phyloP scores from a whole-genome alignment of 371 early-diverging fungal genomes.

The Actinomortierella wolfii region DNA sequence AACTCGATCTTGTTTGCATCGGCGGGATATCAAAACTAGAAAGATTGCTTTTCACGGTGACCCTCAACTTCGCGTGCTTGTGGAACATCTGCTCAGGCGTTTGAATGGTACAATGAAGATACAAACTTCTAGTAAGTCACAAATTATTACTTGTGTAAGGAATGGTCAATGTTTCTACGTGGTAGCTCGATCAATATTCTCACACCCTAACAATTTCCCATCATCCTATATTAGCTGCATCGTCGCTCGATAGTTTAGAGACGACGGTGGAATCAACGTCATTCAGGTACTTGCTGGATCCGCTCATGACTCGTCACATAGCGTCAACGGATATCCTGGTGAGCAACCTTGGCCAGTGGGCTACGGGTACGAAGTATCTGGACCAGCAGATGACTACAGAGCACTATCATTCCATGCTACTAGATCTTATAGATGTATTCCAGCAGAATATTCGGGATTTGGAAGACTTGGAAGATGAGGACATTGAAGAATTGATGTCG shows the following conservation, averaged over 20 bases:
- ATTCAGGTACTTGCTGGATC: conserved; percentile 19
- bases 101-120: conserved; percentile 11
- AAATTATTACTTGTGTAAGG: background rate
- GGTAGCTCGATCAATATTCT: too few species aligned
- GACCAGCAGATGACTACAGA: conserved; percentile 23
- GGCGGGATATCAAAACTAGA: background rate
- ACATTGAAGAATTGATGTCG: conserved; percentile 1
- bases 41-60: conserved; percentile 34
- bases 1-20: conserved; percentile 12
- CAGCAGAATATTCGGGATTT: conserved; percentile 25
- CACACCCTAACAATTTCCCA: too few species aligned
- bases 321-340: conserved; percentile 20
- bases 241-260: conserved; percentile 3
- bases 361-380: conserved; percentile 31
- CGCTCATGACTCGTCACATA: conserved; percentile 6
- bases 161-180: too few species aligned
- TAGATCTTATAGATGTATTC: conserved; percentile 12
- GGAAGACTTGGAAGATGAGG: conserved; percentile 29
- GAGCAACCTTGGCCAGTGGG: conserved; percentile 35
- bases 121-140: conserved; percentile 16
- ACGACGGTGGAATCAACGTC: conserved; percentile 13
- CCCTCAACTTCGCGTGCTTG: conserved; percentile 20
- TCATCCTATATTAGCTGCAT: conserved; percentile 6
- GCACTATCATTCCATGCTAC: conserved; percentile 21
- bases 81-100: conserved; percentile 18